Evolutionary conservation across 225 moss, liverwort and hornwort genomes (phyloP).

Genomic region (Asterella californica): DNA sequence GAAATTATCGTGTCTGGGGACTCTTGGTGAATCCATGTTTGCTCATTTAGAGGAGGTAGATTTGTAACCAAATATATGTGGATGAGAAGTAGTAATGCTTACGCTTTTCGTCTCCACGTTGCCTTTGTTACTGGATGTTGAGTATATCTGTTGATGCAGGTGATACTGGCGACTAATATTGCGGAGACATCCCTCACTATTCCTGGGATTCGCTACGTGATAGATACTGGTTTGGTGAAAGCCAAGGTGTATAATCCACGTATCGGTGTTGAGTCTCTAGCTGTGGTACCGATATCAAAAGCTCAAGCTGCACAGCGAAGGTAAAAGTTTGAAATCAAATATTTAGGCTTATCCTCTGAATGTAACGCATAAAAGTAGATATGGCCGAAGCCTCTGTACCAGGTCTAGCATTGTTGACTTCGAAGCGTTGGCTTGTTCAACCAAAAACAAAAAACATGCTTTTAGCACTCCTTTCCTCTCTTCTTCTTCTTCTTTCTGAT

Average conservation of each 20-base stretch:
- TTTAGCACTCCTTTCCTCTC: background rate
- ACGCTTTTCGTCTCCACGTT: background rate
- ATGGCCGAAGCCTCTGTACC: background rate
- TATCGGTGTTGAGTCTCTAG: conserved; percentile 89
- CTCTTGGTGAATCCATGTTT: background rate
- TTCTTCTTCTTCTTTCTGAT: background rate
- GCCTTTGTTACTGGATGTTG: background rate
- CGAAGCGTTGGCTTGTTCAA: no score
- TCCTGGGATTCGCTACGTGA: conserved; percentile 86
- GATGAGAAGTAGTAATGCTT: background rate
- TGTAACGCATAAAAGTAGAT: background rate
- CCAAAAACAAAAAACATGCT: no score
- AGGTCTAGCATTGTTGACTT: no score
- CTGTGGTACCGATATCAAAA: conserved; percentile 92
- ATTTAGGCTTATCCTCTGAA: background rate
- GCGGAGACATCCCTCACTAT: conserved; percentile 98
- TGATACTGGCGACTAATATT: conserved; percentile 94
- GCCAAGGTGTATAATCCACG: conserved; percentile 83
- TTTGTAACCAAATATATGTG: background rate
- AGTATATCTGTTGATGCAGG: conserved; percentile 50
- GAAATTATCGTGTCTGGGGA: background rate
- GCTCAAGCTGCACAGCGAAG: conserved; percentile 91
- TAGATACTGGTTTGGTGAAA: conserved; percentile 93
- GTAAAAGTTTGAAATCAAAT: conserved; percentile 30
- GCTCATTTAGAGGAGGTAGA: no score